A percentile compares a stretch with the other conserved stretches of the same genome.
Evolutionary conservation across 495 filamentous ascomycete genomes (phyloP).

Genomic region (Hypomontagnella monticulosa): DNA sequence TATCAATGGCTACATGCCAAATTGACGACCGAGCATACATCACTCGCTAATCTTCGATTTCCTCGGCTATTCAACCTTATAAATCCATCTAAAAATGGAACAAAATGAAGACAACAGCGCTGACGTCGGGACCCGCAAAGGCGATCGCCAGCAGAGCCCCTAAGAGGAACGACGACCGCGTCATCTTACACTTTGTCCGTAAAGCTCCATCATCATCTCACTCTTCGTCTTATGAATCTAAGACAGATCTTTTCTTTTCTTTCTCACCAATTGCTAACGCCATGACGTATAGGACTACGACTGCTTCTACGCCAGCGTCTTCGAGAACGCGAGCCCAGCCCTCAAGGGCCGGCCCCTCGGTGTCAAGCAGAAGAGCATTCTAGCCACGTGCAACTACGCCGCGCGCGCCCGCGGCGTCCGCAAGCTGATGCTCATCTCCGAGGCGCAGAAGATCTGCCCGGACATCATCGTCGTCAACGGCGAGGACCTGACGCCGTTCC

Average conservation of each 20-base stretch:
- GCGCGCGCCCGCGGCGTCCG: conserved; percentile 77
- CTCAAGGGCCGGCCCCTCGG: conserved; percentile 76
- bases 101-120: conserved; percentile 39
- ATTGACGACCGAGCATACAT: neutral
- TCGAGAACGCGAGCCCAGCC: conserved; percentile 79
- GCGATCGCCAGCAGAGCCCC: conserved; percentile 47
- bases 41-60: neutral
- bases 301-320: conserved; percentile 92
- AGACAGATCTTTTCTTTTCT: neutral
- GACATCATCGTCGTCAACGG: conserved; percentile 86
- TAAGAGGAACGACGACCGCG: conserved; percentile 68
- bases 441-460: conserved; percentile 82
- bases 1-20: neutral
- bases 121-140: conserved; percentile 35
- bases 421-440: conserved; percentile 84
- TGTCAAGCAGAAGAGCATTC: conserved; percentile 79
- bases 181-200: conserved; percentile 84
- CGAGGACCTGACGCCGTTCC: conserved; percentile 86
- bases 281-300: conserved; percentile 77
- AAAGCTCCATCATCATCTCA: conserved; percentile 1
- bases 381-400: conserved; percentile 95
- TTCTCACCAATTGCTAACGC: neutral
- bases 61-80: conserved; percentile 2
- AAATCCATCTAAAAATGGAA: conserved; percentile 43
- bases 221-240: neutral